Conservation (phyloP, 345 rosid genomes). For the Melastoma malabathricum region DNA sequence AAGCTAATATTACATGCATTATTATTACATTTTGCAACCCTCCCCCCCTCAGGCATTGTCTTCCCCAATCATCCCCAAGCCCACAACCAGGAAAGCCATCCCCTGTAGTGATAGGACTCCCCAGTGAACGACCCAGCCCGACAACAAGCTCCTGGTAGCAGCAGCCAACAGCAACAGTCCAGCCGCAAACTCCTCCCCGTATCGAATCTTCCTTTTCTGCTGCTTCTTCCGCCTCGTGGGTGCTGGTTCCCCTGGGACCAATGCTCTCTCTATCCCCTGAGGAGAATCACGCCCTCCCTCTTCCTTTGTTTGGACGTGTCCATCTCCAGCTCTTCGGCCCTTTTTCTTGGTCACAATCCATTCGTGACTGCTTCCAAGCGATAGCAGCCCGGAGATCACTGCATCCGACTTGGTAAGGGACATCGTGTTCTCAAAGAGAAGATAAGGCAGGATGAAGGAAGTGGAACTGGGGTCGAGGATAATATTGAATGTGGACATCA, state of each 20-base stretch:
- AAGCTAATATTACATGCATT: neutral
- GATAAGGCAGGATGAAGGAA: constrained; percentile 7
- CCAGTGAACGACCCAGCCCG: constrained; percentile 5
- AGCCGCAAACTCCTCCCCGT: constrained; percentile 9
- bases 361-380: constrained; percentile 7
- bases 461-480: constrained; percentile 7
- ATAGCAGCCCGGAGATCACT: constrained; percentile 7
- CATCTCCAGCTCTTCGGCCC: constrained; percentile 1
- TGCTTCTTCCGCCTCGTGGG: neutral
- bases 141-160: constrained; percentile 9
- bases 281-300: constrained; percentile 4
- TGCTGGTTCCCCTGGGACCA: neutral
- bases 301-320: neutral
- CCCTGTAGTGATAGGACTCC: constrained; percentile 8
- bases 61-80: constrained; percentile 10
- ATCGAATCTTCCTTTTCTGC: constrained; percentile 8
- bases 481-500: constrained; percentile 7
- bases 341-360: constrained; percentile 15
- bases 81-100: constrained; percentile 9
- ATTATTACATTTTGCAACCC: too few relatives aligned
- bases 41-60: too few relatives aligned
- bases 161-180: constrained; percentile 8
- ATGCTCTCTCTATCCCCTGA: constrained; percentile 1
- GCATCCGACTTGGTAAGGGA: constrained; percentile 8
- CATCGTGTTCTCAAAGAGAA: constrained; percentile 14